Conservation (phyloP, 1,139 yeast genomes). For the Scheffersomyces segobiensis region DNA sequence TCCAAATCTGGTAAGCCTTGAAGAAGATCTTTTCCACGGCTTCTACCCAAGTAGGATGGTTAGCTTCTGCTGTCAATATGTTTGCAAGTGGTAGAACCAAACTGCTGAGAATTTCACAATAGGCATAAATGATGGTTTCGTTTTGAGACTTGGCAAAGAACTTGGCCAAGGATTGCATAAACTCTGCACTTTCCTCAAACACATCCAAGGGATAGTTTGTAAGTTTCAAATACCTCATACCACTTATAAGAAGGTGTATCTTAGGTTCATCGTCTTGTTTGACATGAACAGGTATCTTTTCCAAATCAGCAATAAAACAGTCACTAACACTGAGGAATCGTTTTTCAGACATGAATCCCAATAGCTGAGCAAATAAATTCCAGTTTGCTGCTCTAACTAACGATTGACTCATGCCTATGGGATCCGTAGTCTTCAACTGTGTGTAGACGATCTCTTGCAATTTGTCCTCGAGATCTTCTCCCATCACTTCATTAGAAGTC, state of each 20-base stretch:
- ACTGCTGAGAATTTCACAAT: constrained; percentile 79
- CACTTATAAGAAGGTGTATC: constrained; percentile 76
- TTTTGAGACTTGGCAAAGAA: constrained; percentile 71
- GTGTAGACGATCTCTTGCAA: constrained; percentile 92
- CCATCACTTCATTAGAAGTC: constrained; percentile 69
- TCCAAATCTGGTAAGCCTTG: constrained; percentile 46
- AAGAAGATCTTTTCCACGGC: constrained; percentile 67
- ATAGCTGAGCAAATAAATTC: constrained; percentile 84
- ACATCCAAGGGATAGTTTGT: constrained; percentile 84
- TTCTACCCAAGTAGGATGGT: constrained; percentile 92
- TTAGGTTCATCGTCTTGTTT: constrained; percentile 65
- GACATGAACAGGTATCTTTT: constrained; percentile 58
- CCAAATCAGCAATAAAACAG: constrained; percentile 88
- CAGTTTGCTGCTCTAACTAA: constrained; percentile 87
- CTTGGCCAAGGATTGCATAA: constrained; percentile 79
- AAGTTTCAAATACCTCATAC: constrained; percentile 82
- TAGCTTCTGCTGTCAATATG: constrained; percentile 86
- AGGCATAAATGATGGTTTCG: constrained; percentile 67
- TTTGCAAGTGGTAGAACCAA: constrained; percentile 83
- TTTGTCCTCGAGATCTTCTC: constrained; percentile 79
- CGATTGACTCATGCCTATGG: constrained; percentile 62
- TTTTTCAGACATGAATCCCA: constrained; percentile 88
- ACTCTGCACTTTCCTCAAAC: constrained; percentile 92
- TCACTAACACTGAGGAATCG: constrained; percentile 88
- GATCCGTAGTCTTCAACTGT: constrained; percentile 87